Conservation (phyloP, 2,329 filamentous ascomycete genomes). For the Fusarium luffae region DNA sequence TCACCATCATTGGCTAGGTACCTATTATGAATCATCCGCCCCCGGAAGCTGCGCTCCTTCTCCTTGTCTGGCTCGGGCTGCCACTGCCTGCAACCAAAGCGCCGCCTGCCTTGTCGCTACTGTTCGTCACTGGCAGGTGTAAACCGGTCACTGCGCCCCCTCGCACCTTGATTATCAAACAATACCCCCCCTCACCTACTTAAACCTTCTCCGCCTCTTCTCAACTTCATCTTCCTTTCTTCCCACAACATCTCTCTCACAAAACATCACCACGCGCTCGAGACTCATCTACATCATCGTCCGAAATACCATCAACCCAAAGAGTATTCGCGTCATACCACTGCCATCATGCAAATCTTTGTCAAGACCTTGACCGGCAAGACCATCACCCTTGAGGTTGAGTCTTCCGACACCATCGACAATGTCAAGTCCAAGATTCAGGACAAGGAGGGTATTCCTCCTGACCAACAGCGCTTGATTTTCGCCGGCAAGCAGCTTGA, state of each 20-base stretch:
- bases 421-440: constrained; percentile 99
- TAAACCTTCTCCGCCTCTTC: constrained; percentile 47
- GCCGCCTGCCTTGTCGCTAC: constrained; percentile 26
- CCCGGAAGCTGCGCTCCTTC: constrained; percentile 40
- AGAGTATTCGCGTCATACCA: constrained; percentile 45
- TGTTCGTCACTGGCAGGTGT: constrained; percentile 42
- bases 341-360: constrained; percentile 90
- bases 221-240: constrained; percentile 23
- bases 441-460: constrained; percentile 97
- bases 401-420: constrained; percentile 93
- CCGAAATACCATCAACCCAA: constrained; percentile 32
- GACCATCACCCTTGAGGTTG: constrained; percentile 72
- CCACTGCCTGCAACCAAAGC: constrained; percentile 4
- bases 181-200: constrained; percentile 44
- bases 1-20: constrained; percentile 42
- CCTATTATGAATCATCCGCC: constrained; percentile 52
- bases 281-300: constrained; percentile 17
- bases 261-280: constrained; percentile 13
- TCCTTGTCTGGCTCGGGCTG: background rate
- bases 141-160: constrained; percentile 45
- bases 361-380: constrained; percentile 93
- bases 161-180: constrained; percentile 42
- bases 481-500: constrained; percentile 98
- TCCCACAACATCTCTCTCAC: constrained; percentile 27
- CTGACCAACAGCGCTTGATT: constrained; percentile 95